Evolutionary conservation across 139 green algal species (phyloP).

Genomic region (Closterium sp.): DNA sequence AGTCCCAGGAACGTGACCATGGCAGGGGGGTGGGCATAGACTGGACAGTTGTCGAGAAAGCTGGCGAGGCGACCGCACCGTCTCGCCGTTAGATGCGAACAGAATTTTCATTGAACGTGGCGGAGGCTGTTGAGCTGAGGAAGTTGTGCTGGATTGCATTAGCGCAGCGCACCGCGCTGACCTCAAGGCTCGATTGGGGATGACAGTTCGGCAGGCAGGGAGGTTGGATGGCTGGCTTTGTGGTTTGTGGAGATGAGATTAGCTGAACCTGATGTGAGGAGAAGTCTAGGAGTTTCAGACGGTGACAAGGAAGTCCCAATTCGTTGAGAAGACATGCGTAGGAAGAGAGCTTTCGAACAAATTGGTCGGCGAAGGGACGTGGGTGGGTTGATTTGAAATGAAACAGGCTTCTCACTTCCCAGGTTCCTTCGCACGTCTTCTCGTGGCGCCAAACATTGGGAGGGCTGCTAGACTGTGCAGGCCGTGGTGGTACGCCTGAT

Average conservation of each 20-base stretch:
- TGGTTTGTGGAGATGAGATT: too few species aligned
- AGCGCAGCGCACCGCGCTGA: neutral
- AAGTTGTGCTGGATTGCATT: too few species aligned
- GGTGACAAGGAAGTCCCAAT: neutral
- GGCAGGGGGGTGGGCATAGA: neutral
- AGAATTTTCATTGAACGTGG: neutral
- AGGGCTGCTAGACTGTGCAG: too few species aligned
- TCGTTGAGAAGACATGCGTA: neutral
- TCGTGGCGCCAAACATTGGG: too few species aligned
- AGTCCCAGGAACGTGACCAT: neutral
- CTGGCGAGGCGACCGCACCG: neutral
- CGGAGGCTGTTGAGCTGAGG: neutral
- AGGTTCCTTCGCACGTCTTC: too few species aligned
- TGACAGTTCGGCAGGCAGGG: neutral
- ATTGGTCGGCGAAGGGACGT: neutral
- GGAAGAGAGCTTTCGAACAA: neutral
- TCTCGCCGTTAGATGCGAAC: neutral
- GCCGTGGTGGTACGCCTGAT: too few species aligned
- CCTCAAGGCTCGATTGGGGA: neutral
- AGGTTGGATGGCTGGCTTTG: too few species aligned
- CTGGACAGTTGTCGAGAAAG: neutral
- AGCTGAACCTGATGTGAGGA: too few species aligned
- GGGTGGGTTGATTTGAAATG: too few species aligned
- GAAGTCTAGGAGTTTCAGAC: neutral
- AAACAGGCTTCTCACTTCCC: too few species aligned